Evolutionary conservation across 208 protist genomes (phyloP).

Genomic region (Leishmania arabica): DNA sequence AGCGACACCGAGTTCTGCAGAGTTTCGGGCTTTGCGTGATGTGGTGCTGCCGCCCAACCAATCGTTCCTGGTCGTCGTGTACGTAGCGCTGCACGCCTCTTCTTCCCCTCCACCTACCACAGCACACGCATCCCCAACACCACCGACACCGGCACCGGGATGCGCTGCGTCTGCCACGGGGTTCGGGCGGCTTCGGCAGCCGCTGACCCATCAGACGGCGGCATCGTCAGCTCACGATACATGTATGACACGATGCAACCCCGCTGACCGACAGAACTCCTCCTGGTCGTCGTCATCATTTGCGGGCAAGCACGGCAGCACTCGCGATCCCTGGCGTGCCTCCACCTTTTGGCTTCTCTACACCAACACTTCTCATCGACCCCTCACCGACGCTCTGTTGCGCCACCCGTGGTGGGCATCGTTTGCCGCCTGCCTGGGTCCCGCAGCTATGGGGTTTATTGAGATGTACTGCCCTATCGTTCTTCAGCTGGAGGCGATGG

Average conservation of each 20-base stretch:
- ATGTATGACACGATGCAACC: neutral
- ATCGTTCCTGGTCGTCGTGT: slow-evolving; percentile 48
- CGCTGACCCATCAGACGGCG: neutral
- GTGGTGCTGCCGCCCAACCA: slow-evolving; percentile 32
- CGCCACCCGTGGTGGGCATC: slow-evolving; percentile 43
- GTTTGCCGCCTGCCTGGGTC: slow-evolving; percentile 45
- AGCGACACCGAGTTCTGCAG: neutral
- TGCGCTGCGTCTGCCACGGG: neutral
- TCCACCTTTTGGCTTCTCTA: slow-evolving; percentile 15
- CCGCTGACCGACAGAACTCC: neutral
- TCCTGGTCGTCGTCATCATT: neutral
- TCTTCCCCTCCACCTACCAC: neutral
- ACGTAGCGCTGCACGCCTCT: slow-evolving; percentile 43
- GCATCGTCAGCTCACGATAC: neutral
- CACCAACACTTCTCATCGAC: slow-evolving; percentile 14
- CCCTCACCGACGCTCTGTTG: slow-evolving; percentile 45
- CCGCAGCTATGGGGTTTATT: slow-evolving; percentile 40
- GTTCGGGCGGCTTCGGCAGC: neutral
- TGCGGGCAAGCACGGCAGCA: neutral
- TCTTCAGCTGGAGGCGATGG: slow-evolving; percentile 57
- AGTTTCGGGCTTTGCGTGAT: slow-evolving; percentile 6
- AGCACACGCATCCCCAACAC: neutral
- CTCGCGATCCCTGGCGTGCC: neutral
- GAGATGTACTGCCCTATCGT: slow-evolving; percentile 48
- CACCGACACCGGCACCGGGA: neutral